phyloP scores from a whole-genome alignment of 306 rosid genomes.

The Lathyrus tuberosus region DNA sequence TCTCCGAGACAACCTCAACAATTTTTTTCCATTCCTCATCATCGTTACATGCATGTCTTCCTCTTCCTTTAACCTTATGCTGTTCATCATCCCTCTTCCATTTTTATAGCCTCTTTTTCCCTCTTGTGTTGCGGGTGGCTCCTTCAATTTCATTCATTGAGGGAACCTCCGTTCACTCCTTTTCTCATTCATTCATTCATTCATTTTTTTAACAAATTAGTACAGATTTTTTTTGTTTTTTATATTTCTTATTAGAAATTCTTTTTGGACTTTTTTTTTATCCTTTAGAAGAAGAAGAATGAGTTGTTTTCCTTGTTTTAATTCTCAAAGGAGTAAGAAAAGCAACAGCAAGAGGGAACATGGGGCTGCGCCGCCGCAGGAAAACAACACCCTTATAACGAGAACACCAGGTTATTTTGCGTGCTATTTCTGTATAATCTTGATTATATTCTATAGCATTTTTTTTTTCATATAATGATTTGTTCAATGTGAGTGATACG shows the following conservation, averaged over 20 bases:
- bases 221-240: neutral
- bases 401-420: slow-evolving; percentile 44
- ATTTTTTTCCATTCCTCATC: slow-evolving; percentile 4
- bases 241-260: neutral
- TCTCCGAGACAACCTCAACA: slow-evolving; percentile 48
- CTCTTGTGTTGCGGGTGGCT: slow-evolving; percentile 51
- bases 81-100: slow-evolving; percentile 4
- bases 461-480: no score
- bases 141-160: slow-evolving; percentile 65
- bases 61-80: slow-evolving; percentile 37
- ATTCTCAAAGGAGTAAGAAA: slow-evolving; percentile 56
- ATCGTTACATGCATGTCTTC: slow-evolving; percentile 42
- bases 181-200: neutral
- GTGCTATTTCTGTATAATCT: no score
- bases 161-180: slow-evolving; percentile 59
- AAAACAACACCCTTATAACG: slow-evolving; percentile 31
- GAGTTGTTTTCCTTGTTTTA: slow-evolving; percentile 89
- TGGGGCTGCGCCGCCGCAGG: slow-evolving; percentile 12
- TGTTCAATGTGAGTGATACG: neutral
- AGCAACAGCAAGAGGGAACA: slow-evolving; percentile 50
- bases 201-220: neutral
- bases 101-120: slow-evolving; percentile 35
- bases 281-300: slow-evolving; percentile 40
- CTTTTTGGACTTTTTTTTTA: slow-evolving; percentile 6
- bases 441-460: no score